phyloP scores from a whole-genome alignment of 208 protist species.

The Tritrichomonas musculus region DNA sequence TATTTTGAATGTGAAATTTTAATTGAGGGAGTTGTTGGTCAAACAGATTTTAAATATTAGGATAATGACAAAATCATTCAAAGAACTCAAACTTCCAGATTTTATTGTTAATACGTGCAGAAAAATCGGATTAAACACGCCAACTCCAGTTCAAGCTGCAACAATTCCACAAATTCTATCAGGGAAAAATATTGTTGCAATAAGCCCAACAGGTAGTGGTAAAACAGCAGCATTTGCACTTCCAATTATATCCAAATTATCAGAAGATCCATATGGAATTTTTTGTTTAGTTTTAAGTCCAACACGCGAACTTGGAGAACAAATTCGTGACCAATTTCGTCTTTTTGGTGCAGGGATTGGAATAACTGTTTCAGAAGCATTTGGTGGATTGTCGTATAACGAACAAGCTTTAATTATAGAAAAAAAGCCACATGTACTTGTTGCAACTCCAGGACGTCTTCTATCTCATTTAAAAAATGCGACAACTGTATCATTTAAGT shows the following conservation, averaged over 20 bases:
- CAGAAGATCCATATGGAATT: slow-evolving; percentile 86
- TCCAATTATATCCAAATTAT: slow-evolving; percentile 82
- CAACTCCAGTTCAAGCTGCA: not conserved
- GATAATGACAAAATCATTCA: slow-evolving; percentile 12
- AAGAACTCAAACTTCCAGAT: not conserved
- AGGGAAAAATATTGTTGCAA: slow-evolving; percentile 75
- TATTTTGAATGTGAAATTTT: too few species aligned
- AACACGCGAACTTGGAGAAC: slow-evolving; percentile 58
- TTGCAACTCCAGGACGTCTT: slow-evolving; percentile 61
- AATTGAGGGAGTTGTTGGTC: too few species aligned
- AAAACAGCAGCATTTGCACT: slow-evolving; percentile 96
- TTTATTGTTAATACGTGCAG: slow-evolving; percentile 14
- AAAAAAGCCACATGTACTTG: slow-evolving; percentile 56
- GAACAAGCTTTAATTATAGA: slow-evolving; percentile 48
- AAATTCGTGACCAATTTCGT: slow-evolving; percentile 50
- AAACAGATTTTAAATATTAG: not conserved
- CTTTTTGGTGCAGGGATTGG: slow-evolving; percentile 44
- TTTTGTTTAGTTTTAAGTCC: slow-evolving; percentile 89
- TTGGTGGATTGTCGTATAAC: slow-evolving; percentile 51
- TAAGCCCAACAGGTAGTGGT: slow-evolving; percentile 83
- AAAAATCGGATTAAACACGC: not conserved
- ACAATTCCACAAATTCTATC: slow-evolving; percentile 24
- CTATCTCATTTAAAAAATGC: slow-evolving; percentile 51
- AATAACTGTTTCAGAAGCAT: slow-evolving; percentile 3
- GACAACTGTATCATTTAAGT: not conserved